phyloP scores from a whole-genome alignment of 805 yeast species.

The Teunomyces barrocoloradensis region DNA sequence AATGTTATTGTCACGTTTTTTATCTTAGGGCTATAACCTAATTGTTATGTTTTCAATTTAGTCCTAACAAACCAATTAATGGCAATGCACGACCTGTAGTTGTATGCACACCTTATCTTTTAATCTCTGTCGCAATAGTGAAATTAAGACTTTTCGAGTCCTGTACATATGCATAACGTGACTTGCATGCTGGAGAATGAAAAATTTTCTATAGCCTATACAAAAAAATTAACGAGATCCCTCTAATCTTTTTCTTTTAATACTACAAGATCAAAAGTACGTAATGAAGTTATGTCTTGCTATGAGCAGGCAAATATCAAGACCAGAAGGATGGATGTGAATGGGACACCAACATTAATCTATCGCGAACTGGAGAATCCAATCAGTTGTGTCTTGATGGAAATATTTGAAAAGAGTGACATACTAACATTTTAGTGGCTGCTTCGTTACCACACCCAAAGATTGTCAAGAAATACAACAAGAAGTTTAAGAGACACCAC shows the following conservation, averaged over 20 bases:
- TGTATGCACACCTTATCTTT: background rate
- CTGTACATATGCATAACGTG: background rate
- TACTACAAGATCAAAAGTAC: constrained; percentile 11
- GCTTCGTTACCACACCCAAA: constrained; percentile 97
- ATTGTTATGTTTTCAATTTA: background rate
- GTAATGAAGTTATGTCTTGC: constrained; percentile 4
- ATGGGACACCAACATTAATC: background rate
- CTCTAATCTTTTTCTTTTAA: constrained; percentile 7
- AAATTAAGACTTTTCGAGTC: background rate
- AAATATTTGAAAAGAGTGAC: background rate
- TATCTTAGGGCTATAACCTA: constrained; percentile 7
- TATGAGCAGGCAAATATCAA: background rate
- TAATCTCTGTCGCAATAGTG: background rate
- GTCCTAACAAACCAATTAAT: background rate
- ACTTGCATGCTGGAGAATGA: background rate
- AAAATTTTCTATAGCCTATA: constrained; percentile 2
- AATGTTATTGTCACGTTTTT: constrained; percentile 6
- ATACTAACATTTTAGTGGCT: constrained; percentile 62
- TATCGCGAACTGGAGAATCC: background rate
- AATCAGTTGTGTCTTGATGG: background rate
- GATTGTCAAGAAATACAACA: constrained; percentile 99
- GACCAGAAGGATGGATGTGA: background rate
- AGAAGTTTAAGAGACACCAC: constrained; percentile 99
- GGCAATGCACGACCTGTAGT: background rate
- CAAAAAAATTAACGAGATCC: constrained; percentile 4